Evolutionary conservation across 768 basidiomycete genomes (phyloP).

Genomic region (Pleurotus cornucopiae): DNA sequence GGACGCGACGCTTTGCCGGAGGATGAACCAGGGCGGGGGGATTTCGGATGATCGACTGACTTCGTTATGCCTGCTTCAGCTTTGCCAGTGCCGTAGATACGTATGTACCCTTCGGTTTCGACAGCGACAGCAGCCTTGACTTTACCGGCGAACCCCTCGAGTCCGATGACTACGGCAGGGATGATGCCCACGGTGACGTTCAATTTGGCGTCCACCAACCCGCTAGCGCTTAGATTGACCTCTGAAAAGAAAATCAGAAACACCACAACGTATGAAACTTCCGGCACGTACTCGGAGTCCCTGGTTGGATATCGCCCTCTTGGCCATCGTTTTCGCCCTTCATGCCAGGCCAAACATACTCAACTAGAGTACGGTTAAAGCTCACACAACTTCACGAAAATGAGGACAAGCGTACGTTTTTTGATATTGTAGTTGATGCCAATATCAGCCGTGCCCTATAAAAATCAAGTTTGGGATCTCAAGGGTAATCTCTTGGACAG

Average conservation of each 20-base stretch:
- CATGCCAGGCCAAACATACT: slow-evolving; percentile 2
- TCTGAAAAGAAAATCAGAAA: not conserved
- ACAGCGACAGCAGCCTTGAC: not conserved
- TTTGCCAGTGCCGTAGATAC: not conserved
- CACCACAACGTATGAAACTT: not conserved
- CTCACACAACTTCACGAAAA: not conserved
- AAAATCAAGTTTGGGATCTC: not conserved
- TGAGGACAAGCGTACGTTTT: not conserved
- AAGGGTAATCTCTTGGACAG: not conserved
- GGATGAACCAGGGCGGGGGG: not conserved
- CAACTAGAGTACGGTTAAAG: not conserved
- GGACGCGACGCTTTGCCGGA: not conserved
- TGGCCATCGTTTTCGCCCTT: slow-evolving; percentile 1
- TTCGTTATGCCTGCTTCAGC: not conserved
- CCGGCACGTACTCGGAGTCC: not conserved
- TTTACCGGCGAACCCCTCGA: slow-evolving; percentile 6
- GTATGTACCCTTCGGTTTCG: not conserved
- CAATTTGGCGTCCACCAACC: not conserved
- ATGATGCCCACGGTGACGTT: not conserved
- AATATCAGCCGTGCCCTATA: slow-evolving; percentile 3
- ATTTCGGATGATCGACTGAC: not conserved
- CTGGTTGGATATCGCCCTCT: slow-evolving; percentile 1
- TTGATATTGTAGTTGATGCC: slow-evolving; percentile 5
- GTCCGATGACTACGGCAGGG: slow-evolving; percentile 1
- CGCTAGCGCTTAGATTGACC: not conserved